phyloP scores from a whole-genome alignment of 2,329 filamentous ascomycete species.

The Neoscytalidium dimidiatum region DNA sequence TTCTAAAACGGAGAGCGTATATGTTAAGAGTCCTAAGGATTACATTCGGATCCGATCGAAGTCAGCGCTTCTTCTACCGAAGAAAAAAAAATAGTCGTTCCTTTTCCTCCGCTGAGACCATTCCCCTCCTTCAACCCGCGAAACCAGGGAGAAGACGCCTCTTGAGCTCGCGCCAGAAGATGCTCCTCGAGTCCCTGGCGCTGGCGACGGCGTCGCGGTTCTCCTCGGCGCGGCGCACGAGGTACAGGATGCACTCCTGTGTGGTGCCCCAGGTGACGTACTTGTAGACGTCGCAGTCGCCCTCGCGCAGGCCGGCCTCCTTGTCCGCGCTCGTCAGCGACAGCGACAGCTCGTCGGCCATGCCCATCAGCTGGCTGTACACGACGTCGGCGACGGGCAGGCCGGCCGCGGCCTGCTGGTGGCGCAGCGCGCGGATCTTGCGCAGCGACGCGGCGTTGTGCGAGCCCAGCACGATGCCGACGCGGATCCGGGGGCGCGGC shows the following conservation, averaged over 20 bases:
- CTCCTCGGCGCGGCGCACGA: constrained; percentile 59
- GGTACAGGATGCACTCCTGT: constrained; percentile 78
- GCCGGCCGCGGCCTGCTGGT: constrained; percentile 35
- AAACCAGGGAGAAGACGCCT: constrained; percentile 3
- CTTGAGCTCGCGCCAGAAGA: constrained; percentile 20
- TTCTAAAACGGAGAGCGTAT: neutral
- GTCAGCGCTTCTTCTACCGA: too few relatives aligned
- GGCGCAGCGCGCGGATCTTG: constrained; percentile 51
- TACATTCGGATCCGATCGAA: too few relatives aligned
- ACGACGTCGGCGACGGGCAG: constrained; percentile 52
- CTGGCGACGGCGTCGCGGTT: constrained; percentile 40
- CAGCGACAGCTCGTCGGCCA: constrained; percentile 88
- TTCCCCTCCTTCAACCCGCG: constrained; percentile 1
- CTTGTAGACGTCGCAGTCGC: constrained; percentile 51
- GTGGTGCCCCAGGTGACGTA: constrained; percentile 59
- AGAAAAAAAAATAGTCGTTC: too few relatives aligned
- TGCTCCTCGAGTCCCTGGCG: constrained; percentile 1
- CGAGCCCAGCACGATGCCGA: constrained; percentile 71
- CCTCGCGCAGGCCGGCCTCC: constrained; percentile 26
- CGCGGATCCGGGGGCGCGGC: constrained; percentile 37
- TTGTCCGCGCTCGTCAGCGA: constrained; percentile 35
- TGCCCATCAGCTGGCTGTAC: constrained; percentile 86
- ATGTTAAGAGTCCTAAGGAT: too few relatives aligned
- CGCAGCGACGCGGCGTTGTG: constrained; percentile 77
- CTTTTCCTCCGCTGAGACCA: neutral